phyloP scores from a whole-genome alignment of 805 yeast genomes.

The Zygosaccharomyces siamensis region DNA sequence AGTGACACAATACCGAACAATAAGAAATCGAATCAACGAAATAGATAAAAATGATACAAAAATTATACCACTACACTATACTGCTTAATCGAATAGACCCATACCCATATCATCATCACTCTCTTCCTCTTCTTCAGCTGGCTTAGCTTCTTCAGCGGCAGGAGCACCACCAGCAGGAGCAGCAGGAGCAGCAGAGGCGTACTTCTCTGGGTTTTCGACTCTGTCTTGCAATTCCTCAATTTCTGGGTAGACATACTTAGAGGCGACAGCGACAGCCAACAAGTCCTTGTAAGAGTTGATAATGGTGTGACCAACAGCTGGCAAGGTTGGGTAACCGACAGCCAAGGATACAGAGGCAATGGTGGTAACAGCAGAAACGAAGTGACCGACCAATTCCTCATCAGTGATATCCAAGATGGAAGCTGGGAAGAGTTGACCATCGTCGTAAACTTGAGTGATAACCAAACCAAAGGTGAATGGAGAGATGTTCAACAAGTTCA shows the following conservation, averaged over 20 bases:
- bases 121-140: constrained; percentile 62
- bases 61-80: constrained; percentile 10
- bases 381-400: constrained; percentile 90
- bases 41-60: constrained; percentile 5
- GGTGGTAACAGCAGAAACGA: constrained; percentile 85
- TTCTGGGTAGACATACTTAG: constrained; percentile 99
- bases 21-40: constrained; percentile 3
- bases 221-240: constrained; percentile 99
- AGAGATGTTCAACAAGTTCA: constrained; percentile 99
- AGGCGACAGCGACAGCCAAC: constrained; percentile 94
- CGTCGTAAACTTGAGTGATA: constrained; percentile 95
- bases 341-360: constrained; percentile 97
- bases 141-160: constrained; percentile 63
- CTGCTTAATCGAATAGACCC: constrained; percentile 92
- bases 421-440: constrained; percentile 97
- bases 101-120: constrained; percentile 90
- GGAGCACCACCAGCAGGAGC: constrained; percentile 73
- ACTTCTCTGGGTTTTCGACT: constrained; percentile 99
- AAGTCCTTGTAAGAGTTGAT: constrained; percentile 99
- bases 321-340: constrained; percentile 98
- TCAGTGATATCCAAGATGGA: constrained; percentile 97
- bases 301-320: constrained; percentile 98
- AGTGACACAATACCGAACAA: not conserved
- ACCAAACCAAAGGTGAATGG: constrained; percentile 99
- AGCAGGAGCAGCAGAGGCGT: constrained; percentile 98